Evolutionary conservation across 2,329 filamentous ascomycete species (phyloP), one percentile per base, ranked within the genome.

Genomic region (Fusarium incarnatum): DNA sequence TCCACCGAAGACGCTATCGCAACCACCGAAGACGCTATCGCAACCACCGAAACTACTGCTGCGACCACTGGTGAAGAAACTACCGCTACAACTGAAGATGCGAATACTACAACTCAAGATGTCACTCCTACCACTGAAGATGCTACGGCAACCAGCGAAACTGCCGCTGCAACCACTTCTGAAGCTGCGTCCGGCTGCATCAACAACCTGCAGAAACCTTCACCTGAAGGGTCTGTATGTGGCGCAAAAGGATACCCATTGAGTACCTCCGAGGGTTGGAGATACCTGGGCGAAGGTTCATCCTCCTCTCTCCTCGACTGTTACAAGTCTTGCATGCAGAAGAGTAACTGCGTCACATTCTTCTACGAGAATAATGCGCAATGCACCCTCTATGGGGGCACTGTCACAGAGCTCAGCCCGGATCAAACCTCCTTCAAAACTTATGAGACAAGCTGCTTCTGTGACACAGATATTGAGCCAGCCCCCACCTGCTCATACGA

Each of bases 401-500:
- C 28, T 0, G 2, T 50, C 15, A 48, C 46, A 0, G 8, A 22
- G 27, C 15, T 48, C n/a, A 48, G 27, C 46, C 0, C 23, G 0
- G 23, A 50, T 2, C 11, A 2, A 15, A 28, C n/a, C 2, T 2
- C 4, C 1, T 8, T 32, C 12, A 15, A 8, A 20, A 27, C 0
- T 0, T 64, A 65, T 8, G 46, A 58, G 11, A 49, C 32, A 2
- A 5, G 28, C 28, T 65, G 62, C 27, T 65, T 65, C 30, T 65
- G 59, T 8, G 52, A 65, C 1, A 65, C 60, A 0, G 52, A n/a
- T 0, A n/a, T 64, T n/a, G 25, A 50, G 0, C 45, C 44, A 5
- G 59, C 40, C 1, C 61, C 61, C 0, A 64, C 45, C 4, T 66
- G 63, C 28, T 40, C 40, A 1, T 56, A 53, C 8, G n/a, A 7